Conservation (phyloP, 192 early-diverging fungal species). For the Rhizophagus clarus region DNA sequence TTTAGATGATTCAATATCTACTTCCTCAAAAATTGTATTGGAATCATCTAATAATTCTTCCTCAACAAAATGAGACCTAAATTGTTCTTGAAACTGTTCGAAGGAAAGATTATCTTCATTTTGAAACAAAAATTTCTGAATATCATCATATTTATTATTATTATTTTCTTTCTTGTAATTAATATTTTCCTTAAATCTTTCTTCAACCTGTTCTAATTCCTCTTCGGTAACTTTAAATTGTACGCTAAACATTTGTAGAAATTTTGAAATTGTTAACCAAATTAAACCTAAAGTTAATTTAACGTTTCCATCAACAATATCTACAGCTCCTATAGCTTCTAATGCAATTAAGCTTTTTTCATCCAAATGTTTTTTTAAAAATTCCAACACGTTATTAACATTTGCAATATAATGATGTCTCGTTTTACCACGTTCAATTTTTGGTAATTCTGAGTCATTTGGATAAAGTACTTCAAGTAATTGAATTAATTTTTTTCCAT, state of each 20-base stretch:
- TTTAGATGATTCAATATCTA: not conserved
- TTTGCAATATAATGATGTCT: conserved; percentile 32
- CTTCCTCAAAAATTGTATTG: not conserved
- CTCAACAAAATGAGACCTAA: not conserved
- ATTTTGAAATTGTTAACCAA: conserved; percentile 26
- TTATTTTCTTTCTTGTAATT: not conserved
- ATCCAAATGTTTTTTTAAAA: conserved; percentile 14
- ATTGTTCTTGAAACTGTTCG: not conserved
- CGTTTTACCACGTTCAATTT: conserved; percentile 28
- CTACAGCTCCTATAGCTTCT: conserved; percentile 25
- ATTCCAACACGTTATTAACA: conserved; percentile 24
- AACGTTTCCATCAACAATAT: conserved; percentile 31
- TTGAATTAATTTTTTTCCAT: conserved; percentile 28
- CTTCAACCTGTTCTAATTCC: not conserved
- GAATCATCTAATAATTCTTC: not conserved
- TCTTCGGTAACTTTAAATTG: conserved; percentile 19
- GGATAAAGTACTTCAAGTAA: conserved; percentile 5
- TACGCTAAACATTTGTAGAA: not conserved
- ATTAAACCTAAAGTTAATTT: conserved; percentile 32
- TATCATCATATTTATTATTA: not conserved
- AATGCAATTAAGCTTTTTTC: conserved; percentile 24
- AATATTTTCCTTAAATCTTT: not conserved
- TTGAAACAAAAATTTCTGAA: not conserved
- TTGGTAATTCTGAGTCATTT: conserved; percentile 22
- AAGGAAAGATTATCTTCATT: not conserved